Conservation (phyloP, 2,329 filamentous ascomycete species). For the Pseudogymnoascus sp. region DNA sequence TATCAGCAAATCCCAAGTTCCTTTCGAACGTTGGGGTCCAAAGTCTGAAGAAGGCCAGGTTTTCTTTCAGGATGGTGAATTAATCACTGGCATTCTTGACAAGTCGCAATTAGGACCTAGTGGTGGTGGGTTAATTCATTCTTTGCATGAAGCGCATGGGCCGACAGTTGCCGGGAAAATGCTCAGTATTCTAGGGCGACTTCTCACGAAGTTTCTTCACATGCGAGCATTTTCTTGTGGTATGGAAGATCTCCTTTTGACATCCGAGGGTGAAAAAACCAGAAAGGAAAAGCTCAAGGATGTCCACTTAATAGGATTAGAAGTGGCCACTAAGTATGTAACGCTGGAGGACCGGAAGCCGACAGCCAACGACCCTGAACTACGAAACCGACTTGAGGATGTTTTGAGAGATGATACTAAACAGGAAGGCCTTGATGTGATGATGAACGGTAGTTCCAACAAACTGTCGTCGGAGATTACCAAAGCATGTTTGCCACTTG, state of each 20-base stretch:
- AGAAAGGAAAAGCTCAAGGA: slow-evolving; percentile 61
- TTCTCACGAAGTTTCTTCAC: slow-evolving; percentile 82
- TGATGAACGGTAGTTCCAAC: slow-evolving; percentile 66
- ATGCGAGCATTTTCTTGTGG: slow-evolving; percentile 96
- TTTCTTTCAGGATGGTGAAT: slow-evolving; percentile 76
- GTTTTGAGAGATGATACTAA: slow-evolving; percentile 87
- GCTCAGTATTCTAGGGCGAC: slow-evolving; percentile 78
- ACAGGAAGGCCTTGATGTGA: slow-evolving; percentile 78
- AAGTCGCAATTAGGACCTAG: slow-evolving; percentile 90
- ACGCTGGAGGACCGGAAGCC: slow-evolving; percentile 61
- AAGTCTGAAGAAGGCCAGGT: slow-evolving; percentile 73
- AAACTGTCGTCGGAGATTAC: slow-evolving; percentile 74
- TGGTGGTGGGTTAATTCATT: slow-evolving; percentile 80
- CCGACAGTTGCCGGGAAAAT: slow-evolving; percentile 78
- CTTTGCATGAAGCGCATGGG: slow-evolving; percentile 89
- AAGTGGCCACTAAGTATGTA: slow-evolving; percentile 82
- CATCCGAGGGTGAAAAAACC: slow-evolving; percentile 64
- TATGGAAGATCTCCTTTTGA: slow-evolving; percentile 90
- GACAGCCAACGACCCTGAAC: slow-evolving; percentile 58
- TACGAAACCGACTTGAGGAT: slow-evolving; percentile 74
- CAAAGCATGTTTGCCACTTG: slow-evolving; percentile 67
- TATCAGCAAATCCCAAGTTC: slow-evolving; percentile 69
- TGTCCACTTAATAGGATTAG: slow-evolving; percentile 62
- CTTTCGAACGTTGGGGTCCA: slow-evolving; percentile 69
- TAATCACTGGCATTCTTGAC: slow-evolving; percentile 86